Conservation (phyloP, 768 basidiomycete species). For the Phaeolepiota aurea region DNA sequence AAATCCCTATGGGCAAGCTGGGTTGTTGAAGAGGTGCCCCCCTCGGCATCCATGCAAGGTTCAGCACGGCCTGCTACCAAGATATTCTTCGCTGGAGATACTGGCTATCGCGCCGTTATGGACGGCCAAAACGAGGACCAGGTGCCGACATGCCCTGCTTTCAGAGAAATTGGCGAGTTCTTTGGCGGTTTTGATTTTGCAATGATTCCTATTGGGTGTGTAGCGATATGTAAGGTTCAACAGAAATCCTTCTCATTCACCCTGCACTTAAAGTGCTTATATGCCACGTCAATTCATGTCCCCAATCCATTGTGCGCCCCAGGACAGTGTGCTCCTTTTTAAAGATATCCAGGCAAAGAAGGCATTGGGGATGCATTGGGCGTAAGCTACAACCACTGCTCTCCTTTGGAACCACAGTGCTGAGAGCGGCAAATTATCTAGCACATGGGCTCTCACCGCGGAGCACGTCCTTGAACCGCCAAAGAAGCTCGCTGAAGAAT, state of each 20-base stretch:
- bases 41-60: constrained; percentile 8
- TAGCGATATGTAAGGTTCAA: neutral
- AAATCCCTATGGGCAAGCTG: constrained; percentile 61
- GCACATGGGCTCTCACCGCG: constrained; percentile 44
- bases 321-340: constrained; percentile 62
- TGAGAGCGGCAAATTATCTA: constrained; percentile 15
- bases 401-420: neutral
- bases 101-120: constrained; percentile 44
- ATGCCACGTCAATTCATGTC: constrained; percentile 44
- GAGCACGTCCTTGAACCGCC: constrained; percentile 58
- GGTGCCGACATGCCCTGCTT: constrained; percentile 60
- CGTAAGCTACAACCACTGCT: constrained; percentile 22
- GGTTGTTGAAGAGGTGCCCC: constrained; percentile 47
- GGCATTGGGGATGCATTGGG: constrained; percentile 68
- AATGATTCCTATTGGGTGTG: constrained; percentile 50
- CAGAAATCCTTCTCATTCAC: too few relatives aligned
- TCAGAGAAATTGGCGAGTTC: constrained; percentile 57
- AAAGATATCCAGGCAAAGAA: constrained; percentile 50
- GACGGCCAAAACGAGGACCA: constrained; percentile 38
- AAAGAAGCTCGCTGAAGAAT: constrained; percentile 40
- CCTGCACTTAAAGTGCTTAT: constrained; percentile 43
- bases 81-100: constrained; percentile 67
- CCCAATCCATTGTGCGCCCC: constrained; percentile 55
- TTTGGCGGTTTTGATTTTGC: constrained; percentile 63
- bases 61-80: constrained; percentile 18